These are phyloP conservation scores for Penstemon newberryi DNA, from an alignment of 257 asterid species.

Conservation along the genomic window DNA sequence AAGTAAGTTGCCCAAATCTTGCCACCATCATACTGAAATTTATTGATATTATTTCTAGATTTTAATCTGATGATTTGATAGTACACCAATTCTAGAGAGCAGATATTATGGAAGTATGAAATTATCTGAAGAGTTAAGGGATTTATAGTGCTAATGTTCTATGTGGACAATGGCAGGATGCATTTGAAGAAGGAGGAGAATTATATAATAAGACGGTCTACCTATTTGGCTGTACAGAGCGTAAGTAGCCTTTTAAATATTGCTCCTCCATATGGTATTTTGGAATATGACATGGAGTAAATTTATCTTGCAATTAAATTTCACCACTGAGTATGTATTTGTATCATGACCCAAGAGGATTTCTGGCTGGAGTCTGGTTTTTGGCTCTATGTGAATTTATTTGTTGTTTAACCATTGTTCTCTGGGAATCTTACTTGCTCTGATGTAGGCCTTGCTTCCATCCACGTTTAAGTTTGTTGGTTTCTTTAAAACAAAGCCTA, in stretches of 20 bases:
- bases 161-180: slow-evolving; percentile 53
- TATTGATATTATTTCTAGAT: background rate
- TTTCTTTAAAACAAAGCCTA: background rate
- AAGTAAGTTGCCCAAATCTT: slow-evolving; percentile 50
- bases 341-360: slow-evolving; percentile 10
- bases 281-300: background rate
- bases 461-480: slow-evolving; percentile 6
- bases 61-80: slow-evolving; percentile 4
- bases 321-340: background rate
- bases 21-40: background rate
- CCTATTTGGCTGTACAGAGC: slow-evolving; percentile 89
- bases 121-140: background rate
- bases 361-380: background rate
- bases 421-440: background rate
- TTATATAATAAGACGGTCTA: slow-evolving; percentile 67
- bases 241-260: slow-evolving; percentile 50
- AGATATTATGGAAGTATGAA: background rate
- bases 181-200: slow-evolving; percentile 90
- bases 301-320: slow-evolving; percentile 1
- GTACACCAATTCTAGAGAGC: background rate
- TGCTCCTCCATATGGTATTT: background rate
- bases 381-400: background rate
- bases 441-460: background rate
- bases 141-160: slow-evolving; percentile 22
- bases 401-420: slow-evolving; percentile 8